Evolutionary conservation across 2,329 filamentous ascomycete genomes (phyloP).

Genomic region (Fusarium luffae): DNA sequence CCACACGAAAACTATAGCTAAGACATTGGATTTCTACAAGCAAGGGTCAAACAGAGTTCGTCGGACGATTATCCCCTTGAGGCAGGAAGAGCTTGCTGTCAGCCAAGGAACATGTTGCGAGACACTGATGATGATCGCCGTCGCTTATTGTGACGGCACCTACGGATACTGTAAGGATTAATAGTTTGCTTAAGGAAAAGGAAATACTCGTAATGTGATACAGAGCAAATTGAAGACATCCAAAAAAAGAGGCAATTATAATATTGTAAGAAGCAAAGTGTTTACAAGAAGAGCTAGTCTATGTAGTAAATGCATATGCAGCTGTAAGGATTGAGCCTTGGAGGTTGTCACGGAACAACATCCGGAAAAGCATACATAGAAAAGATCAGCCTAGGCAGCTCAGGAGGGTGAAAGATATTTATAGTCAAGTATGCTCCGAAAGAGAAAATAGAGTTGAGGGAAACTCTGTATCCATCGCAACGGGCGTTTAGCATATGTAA

Average conservation of each 20-base stretch:
- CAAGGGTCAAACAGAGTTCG: conserved; percentile 5
- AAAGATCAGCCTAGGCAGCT: neutral
- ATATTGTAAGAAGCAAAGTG: conserved; percentile 24
- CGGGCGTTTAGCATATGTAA: neutral
- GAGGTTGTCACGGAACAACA: conserved; percentile 23
- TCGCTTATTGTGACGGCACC: conserved; percentile 19
- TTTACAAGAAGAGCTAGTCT: conserved; percentile 1
- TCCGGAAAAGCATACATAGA: neutral
- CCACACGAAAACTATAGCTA: neutral
- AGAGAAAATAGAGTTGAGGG: neutral
- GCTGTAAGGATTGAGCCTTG: conserved; percentile 22
- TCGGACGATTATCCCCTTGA: conserved; percentile 29
- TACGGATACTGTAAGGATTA: conserved; percentile 10
- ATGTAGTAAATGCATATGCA: neutral
- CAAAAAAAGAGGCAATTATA: neutral
- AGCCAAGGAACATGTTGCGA: conserved; percentile 10
- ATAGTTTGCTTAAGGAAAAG: neutral
- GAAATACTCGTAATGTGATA: conserved; percentile 10
- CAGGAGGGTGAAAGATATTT: neutral
- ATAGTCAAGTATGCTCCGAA: neutral
- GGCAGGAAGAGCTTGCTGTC: conserved; percentile 15
- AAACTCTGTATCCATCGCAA: neutral
- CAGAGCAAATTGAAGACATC: neutral
- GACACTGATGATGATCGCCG: conserved; percentile 23
- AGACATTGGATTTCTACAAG: neutral